Evolutionary conservation across 176 grass and related monocot species (phyloP).

Genomic region (Oryza longistaminata): DNA sequence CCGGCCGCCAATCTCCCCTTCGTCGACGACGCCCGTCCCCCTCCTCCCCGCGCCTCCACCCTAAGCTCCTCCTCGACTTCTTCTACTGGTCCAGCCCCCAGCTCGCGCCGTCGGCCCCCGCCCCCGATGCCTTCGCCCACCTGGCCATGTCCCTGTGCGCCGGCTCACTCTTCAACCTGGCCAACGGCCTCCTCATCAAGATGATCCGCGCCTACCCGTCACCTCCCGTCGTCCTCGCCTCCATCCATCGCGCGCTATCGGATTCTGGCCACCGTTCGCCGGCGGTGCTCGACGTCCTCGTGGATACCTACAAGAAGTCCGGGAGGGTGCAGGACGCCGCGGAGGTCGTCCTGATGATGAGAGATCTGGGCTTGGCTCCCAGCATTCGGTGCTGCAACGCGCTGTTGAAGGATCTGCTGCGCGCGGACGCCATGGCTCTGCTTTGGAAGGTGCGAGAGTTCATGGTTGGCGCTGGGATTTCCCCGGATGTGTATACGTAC

Average conservation of each 20-base stretch:
- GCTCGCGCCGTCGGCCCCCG: slow-evolving; percentile 23
- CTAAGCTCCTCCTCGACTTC: slow-evolving; percentile 66
- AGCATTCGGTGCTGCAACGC: slow-evolving; percentile 69
- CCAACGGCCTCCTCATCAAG: slow-evolving; percentile 52
- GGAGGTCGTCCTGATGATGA: slow-evolving; percentile 51
- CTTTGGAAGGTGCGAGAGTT: slow-evolving; percentile 68
- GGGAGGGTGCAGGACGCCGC: slow-evolving; percentile 46
- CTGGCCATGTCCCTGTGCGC: slow-evolving; percentile 57
- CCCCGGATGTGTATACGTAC: slow-evolving; percentile 61
- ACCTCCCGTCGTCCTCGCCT: slow-evolving; percentile 39
- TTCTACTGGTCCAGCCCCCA: slow-evolving; percentile 62
- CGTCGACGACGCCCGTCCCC: background rate
- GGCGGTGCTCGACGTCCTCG: slow-evolving; percentile 58
- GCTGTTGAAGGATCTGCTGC: slow-evolving; percentile 68
- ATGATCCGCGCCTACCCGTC: slow-evolving; percentile 53
- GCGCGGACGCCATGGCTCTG: slow-evolving; percentile 55
- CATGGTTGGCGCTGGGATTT: slow-evolving; percentile 31
- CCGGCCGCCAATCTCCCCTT: slow-evolving; percentile 40
- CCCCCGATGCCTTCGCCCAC: slow-evolving; percentile 46
- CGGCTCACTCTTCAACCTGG: slow-evolving; percentile 26
- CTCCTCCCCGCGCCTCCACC: slow-evolving; percentile 15
- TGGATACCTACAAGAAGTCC: slow-evolving; percentile 70
- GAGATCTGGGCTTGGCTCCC: slow-evolving; percentile 43
- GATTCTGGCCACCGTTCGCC: background rate
- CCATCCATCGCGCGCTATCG: slow-evolving; percentile 33